Evolutionary conservation across 768 basidiomycete genomes (phyloP), one percentile per base, ranked within the genome.

Genomic region (Termitomyces sp.): DNA sequence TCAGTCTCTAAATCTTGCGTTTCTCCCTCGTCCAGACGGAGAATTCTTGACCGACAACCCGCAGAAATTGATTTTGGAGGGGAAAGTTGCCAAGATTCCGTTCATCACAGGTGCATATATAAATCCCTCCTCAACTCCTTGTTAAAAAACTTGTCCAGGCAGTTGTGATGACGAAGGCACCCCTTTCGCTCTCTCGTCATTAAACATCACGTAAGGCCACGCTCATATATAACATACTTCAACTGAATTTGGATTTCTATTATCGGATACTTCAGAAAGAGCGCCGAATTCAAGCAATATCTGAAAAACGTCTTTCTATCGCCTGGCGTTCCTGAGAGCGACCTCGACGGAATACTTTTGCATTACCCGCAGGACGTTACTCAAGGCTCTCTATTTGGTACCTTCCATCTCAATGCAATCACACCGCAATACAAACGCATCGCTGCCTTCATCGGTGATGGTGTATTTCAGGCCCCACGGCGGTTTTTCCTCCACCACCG

Each of bases 161-260:
- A 74, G 80, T 57, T 75, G 74, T 61, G 81, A 85, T 53, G 85
- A 86, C 54, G 85, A 87, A 64, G 85, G 83, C 0, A 82, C 84
- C 0, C 18, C 76, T 0, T 82, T 82, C 59, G 72, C 79, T 3
- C 59, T 79, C 24, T 69, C 80, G 2, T 77, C 73, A 0, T 58
- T 77, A 45, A 82, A 83, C 53, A 60, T 81, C 54, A 82, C 79
- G 79, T 80, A 64, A 51, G 75, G 55, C 16, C 5, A 9, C 31
- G 13, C 24, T 37, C 24, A 16, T 2, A 24, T 20, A 28, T 28
- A 5, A 5, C 29, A 18, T 20, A 13, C 18, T 28, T 26, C 9
- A 26, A 10, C 31, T 33, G 20, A 33, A 31, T 51, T 26, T 24
- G 34, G 13, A 36, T 20, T 7, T 41, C 10, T 41, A 10, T 20